phyloP scores from a whole-genome alignment of 139 green algal genomes.

The Haematococcus sp. region DNA sequence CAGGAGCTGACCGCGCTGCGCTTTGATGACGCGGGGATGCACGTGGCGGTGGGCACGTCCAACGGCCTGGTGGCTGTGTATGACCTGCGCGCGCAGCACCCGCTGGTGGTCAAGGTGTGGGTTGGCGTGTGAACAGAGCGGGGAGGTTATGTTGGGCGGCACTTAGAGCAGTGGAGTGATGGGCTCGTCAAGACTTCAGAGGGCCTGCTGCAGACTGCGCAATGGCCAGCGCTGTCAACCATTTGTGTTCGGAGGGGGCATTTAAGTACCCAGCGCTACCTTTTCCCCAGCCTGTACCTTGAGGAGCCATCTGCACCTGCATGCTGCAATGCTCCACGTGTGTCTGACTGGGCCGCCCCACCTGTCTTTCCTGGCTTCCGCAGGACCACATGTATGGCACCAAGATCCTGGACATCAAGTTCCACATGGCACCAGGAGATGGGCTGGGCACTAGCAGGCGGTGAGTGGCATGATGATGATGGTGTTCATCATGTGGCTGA shows the following conservation, averaged over 20 bases:
- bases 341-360: constrained; percentile 24
- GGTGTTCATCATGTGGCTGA: too few relatives aligned
- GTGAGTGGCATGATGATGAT: neutral
- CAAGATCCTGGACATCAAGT: constrained; percentile 94
- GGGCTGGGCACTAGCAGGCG: neutral
- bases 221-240: too few relatives aligned
- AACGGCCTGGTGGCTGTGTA: constrained; percentile 86
- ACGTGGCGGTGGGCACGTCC: constrained; percentile 83
- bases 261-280: too few relatives aligned
- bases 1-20: constrained; percentile 83
- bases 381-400: constrained; percentile 97
- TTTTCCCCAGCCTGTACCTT: too few relatives aligned
- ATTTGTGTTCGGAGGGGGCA: too few relatives aligned
- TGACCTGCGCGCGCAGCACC: constrained; percentile 67
- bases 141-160: too few relatives aligned
- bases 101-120: too few relatives aligned
- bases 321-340: neutral
- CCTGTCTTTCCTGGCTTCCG: constrained; percentile 66
- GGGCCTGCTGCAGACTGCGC: too few relatives aligned
- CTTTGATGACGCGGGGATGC: constrained; percentile 79
- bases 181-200: too few relatives aligned
- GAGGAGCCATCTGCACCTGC: too few relatives aligned
- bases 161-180: too few relatives aligned
- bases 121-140: too few relatives aligned
- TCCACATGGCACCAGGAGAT: constrained; percentile 52